Base-by-base conservation (phyloP, 257 asterid species). In the Nemophila menziesii region DNA sequence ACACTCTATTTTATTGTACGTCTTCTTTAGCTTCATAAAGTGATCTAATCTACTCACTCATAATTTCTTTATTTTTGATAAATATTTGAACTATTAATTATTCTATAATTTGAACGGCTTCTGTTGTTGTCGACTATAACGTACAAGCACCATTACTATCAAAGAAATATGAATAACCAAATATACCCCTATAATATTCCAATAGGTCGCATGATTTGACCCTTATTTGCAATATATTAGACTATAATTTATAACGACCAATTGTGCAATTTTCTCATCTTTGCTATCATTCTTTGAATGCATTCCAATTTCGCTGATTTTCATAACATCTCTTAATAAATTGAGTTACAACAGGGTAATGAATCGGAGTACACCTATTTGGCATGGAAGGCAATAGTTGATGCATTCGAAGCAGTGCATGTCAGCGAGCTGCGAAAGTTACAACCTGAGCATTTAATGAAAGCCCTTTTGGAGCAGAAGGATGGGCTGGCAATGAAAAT, bases 401-500 rank as follows among this genome's bases (percentile, higher is more conserved):
- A 80, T 51, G 85, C 97, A 49, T 75, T 80, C 37, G 77, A 59
- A 56, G 94, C 93, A 8, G 93, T 94, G 29, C 75, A 68, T 29
- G 70, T 62, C 57, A 70, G 57, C 73, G 75, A 68, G 39, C 84
- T 82, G 50, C 97, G 77, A 57, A 72, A 82, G 38, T 92, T 82
- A 39, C 94, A 86, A 73, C 74, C 92, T 22, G 97, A 82, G 77
- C 94, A 86, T 73, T 69, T 82, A 29, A 67, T 82, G 82, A 82
- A 83, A 73, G 87, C 97, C 22, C 93, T 86, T 41, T 48, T 86
- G 63, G 89, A 86, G 65, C 97, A 86, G 58, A 86, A 77, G 72
- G 93, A 86, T 64, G 94, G 97, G 16, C 72, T 86, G 43, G 97
- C 92, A 24, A 62, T 94, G 44, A 72, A 93, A 58, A 86, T 86